A percentile compares a stretch with the other conserved stretches of the same genome.
phyloP scores from a whole-genome alignment of 768 basidiomycete species.

The Tylopilus felleus region DNA sequence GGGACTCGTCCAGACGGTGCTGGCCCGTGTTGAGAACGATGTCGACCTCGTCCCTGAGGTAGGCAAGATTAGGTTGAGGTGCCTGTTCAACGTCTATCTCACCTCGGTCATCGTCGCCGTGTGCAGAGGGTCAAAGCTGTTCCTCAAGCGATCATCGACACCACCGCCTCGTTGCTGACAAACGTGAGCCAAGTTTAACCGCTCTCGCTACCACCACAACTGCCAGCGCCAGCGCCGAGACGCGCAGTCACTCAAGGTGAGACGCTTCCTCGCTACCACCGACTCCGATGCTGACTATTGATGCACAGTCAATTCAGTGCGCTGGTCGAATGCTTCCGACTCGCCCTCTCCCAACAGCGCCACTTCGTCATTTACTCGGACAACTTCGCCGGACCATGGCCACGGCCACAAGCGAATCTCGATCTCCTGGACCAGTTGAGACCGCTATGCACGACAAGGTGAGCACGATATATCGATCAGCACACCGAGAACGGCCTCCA shows the following conservation, averaged over 20 bases:
- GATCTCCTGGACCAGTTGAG: constrained; percentile 50
- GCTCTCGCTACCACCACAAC: neutral
- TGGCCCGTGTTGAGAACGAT: too few species aligned
- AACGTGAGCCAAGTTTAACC: constrained; percentile 1
- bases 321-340: constrained; percentile 24
- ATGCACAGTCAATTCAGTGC: constrained; percentile 15
- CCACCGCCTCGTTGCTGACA: constrained; percentile 24
- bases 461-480: constrained; percentile 21
- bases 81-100: neutral
- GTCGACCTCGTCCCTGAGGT: too few species aligned
- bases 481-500: constrained; percentile 19
- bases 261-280: constrained; percentile 11
- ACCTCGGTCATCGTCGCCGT: constrained; percentile 1
- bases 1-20: neutral
- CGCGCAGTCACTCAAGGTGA: constrained; percentile 5
- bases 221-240: neutral
- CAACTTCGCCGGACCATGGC: constrained; percentile 28
- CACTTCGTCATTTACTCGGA: constrained; percentile 16
- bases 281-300: constrained; percentile 19
- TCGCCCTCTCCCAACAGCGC: constrained; percentile 17
- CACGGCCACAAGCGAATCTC: constrained; percentile 23
- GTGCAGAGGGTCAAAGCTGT: constrained; percentile 12
- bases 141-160: neutral
- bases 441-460: constrained; percentile 61
- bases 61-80: neutral